Base-by-base conservation (phyloP, 352 stramenopile genomes). In the Globisporangium irregulare region DNA sequence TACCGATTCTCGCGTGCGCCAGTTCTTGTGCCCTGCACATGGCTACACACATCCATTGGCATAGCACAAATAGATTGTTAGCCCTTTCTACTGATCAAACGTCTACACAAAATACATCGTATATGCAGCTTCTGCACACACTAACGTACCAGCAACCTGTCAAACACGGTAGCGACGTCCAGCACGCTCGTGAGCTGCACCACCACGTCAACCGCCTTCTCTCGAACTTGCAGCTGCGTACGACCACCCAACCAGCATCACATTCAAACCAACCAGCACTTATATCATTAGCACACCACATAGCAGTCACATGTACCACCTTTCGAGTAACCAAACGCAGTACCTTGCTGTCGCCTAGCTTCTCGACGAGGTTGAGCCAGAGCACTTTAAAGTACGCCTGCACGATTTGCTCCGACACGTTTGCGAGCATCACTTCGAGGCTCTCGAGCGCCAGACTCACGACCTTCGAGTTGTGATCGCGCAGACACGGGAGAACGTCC, bases 401-500 rank as follows among this genome's bases (percentile, higher is more conserved):
- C 34, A 91, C 64, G 8, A 78, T 76, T 25, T 60, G 62, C 41
- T 90, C 78, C 2, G 79, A 43, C 62, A 90, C 77, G 51, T 72
- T 77, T 24, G 67, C 53, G 25, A 94, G 67, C 64, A 92, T 27
- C 27, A 89, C 54, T 36, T 84, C 78, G 25, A 93, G 70, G 36
- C 88, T 86, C 60, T 91, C 78, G 63, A 95, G 78, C 61, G 84
- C 79, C 2, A 78, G 78, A 24, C 82, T 67, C 27, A 86, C 77
- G 34, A 95, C 81, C 69, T 95, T 95, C 32, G 86, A 89, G 75
- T 95, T 95, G 75, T 94, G 82, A 66, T 94, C 88, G 54, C 81
- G 76, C 59, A 95, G 73, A 71, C 85, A 93, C n/a, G 77, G 76
- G 61, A 93, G 62, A 1, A 93, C 76, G 27, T 84, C 77, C 24